phyloP scores from a whole-genome alignment of 768 basidiomycete species.

The Tricholoma sp. region DNA sequence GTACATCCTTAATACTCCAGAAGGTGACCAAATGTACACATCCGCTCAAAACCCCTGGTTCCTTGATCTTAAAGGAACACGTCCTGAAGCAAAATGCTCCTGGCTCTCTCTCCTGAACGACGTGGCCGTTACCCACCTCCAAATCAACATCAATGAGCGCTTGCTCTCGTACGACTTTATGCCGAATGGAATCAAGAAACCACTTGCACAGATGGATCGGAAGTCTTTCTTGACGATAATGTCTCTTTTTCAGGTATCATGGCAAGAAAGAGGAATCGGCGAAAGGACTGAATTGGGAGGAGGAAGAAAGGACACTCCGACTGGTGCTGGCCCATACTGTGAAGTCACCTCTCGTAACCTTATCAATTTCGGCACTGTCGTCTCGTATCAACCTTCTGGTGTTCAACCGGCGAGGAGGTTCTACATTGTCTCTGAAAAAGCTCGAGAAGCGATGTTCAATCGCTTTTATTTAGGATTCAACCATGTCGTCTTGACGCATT shows the following conservation, averaged over 20 bases:
- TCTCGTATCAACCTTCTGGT: background rate
- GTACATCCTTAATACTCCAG: background rate
- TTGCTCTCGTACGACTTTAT: constrained; percentile 1
- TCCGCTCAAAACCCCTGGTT: background rate
- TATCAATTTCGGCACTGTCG: background rate
- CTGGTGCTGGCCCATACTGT: background rate
- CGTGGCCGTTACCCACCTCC: background rate
- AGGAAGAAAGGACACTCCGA: background rate
- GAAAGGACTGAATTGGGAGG: background rate
- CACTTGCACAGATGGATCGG: background rate
- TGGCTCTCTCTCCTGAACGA: background rate
- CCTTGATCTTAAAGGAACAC: background rate
- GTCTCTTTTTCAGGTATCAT: background rate
- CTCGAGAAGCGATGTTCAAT: constrained; percentile 1
- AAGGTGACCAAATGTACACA: background rate
- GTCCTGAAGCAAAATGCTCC: background rate
- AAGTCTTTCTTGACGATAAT: background rate
- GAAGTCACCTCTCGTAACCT: background rate
- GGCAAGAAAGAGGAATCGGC: background rate
- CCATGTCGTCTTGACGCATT: background rate
- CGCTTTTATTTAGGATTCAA: background rate
- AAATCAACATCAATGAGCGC: background rate
- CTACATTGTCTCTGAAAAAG: background rate
- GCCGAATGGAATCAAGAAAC: background rate
- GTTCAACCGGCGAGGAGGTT: background rate